Base-by-base conservation (phyloP, 2,329 filamentous ascomycete species). In the Amphichorda felina region DNA sequence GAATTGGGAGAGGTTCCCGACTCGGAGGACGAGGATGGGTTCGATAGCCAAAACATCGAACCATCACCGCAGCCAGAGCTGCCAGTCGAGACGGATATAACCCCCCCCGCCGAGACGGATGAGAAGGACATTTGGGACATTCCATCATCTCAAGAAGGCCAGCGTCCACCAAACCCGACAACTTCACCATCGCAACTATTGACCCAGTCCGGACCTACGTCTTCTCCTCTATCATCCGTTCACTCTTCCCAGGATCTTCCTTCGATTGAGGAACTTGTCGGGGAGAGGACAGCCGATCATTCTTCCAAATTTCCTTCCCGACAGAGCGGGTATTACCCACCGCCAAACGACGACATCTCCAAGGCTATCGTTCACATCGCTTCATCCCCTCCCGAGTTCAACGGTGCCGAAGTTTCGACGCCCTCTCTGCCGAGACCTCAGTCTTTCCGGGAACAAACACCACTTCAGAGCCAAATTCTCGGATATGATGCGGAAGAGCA, bases 1-100 rank as follows among this genome's bases (percentile, higher is more conserved):
- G 61, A 64, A 45, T 49, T 63, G 50, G 66, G 65, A 46, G 63
- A 66, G 48, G 57, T 69, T 43, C 65, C 66, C 38, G 65, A 68
- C 50, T 69, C 65, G 41, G 65, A 69, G 45, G 65, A 67, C 38
- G 64, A 68, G 33, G 56, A 53, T 43, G 59, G 48, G 36, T 61
- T 60, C 41, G 62, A 66, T 38, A 58, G 50, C 39, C 50, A 60
- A 38, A 17, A 16, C 27, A 27, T 3, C 36, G 8, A 8, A 6
- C 26, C 15, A 17, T 13, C 13, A 13, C 3, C 30, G 38, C 14
- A 34, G 28, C 9, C 15, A 18, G 30, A 38, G 37, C 9, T 16
- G 15, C 34, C 33, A 38, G 10, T 25, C 31, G 31, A 33, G 19
- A 10, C 30, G 18, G 14, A 4, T 11, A 30, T 30, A 14, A 8